These are phyloP conservation scores for Dactylellina leptospora DNA, from an alignment of 2,329 filamentous ascomycete species.

Conservation along the genomic window DNA sequence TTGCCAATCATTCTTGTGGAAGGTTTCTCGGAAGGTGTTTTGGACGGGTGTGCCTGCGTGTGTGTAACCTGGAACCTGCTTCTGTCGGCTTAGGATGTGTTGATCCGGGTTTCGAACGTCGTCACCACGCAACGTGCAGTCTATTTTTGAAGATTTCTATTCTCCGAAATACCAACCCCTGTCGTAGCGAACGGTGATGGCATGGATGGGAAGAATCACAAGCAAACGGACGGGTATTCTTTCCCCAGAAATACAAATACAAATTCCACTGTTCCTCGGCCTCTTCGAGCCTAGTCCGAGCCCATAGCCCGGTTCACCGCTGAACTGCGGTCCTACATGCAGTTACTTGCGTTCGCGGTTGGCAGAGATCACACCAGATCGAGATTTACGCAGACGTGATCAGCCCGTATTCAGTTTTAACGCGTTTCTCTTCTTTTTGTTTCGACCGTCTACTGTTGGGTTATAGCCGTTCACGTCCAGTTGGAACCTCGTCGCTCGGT, in stretches of 20 bases:
- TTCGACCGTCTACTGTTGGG: background rate
- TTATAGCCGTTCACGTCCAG: too few relatives aligned
- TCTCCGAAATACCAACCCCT: background rate
- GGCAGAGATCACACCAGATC: background rate
- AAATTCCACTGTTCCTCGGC: background rate
- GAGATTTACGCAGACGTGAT: background rate
- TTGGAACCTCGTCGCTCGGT: background rate
- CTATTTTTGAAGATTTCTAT: background rate
- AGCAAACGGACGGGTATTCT: background rate
- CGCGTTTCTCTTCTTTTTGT: background rate
- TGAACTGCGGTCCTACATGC: slow-evolving; percentile 4
- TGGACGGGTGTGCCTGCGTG: too few relatives aligned
- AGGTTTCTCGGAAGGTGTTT: too few relatives aligned
- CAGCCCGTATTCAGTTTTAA: background rate
- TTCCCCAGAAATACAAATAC: background rate
- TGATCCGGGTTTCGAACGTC: background rate
- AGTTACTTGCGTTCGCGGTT: background rate
- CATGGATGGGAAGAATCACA: background rate
- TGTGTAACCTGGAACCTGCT: background rate
- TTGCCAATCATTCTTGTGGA: too few relatives aligned
- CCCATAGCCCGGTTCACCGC: slow-evolving; percentile 6
- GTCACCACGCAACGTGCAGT: background rate
- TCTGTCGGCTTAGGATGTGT: background rate
- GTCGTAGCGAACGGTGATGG: background rate
- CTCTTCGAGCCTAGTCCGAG: background rate